Evolutionary conservation across 495 filamentous ascomycete species (phyloP).

Genomic region (Aspergillus asperescens): DNA sequence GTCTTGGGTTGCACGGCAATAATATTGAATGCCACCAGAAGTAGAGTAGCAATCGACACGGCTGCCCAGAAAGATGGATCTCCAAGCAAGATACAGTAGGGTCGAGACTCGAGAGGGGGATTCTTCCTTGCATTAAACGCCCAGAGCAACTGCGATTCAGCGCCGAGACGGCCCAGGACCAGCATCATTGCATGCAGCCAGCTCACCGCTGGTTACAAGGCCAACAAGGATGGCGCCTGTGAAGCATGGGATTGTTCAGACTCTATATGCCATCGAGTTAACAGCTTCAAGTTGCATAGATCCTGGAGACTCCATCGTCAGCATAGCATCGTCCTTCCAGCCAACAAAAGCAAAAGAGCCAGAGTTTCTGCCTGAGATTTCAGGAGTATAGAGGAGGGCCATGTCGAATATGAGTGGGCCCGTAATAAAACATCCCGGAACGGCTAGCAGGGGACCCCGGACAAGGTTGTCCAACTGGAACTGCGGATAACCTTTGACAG

Average conservation of each 20-base stretch:
- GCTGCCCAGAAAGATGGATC: neutral
- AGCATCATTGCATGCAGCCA: constrained; percentile 3
- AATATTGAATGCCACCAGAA: no score
- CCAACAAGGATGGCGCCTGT: neutral
- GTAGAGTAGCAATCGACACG: neutral
- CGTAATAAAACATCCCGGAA: constrained; percentile 1
- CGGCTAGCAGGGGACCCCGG: constrained; percentile 3
- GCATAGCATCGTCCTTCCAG: neutral
- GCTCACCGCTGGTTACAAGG: constrained; percentile 4
- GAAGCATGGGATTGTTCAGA: neutral
- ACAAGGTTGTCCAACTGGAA: neutral
- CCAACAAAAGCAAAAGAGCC: neutral
- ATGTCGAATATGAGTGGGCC: neutral
- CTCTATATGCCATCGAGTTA: neutral
- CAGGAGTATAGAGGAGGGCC: neutral
- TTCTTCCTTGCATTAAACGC: no score
- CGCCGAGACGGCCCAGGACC: neutral
- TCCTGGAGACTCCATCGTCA: no score
- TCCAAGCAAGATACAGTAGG: neutral
- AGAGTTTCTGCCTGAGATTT: neutral
- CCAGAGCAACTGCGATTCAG: no score
- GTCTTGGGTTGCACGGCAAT: no score
- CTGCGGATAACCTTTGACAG: neutral
- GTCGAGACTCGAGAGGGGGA: no score
- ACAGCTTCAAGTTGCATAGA: neutral